Conservation (phyloP, 208 protist species). For the Wallacemonas rigidus region DNA sequence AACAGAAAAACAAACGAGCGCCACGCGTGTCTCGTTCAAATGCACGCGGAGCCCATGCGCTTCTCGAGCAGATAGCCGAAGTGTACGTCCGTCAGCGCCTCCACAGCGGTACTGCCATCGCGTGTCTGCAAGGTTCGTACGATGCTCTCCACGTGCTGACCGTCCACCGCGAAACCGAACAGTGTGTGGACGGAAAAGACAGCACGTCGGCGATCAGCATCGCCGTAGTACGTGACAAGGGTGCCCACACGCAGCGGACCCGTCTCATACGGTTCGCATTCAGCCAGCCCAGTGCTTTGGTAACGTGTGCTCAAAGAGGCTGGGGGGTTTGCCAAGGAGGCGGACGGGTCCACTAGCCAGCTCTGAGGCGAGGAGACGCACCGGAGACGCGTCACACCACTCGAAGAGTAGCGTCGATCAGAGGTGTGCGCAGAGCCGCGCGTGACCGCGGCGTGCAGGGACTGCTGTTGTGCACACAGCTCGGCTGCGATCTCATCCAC, state of each 20-base stretch:
- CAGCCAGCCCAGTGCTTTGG: slow-evolving; percentile 15
- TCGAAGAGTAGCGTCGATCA: background rate
- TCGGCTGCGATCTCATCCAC: slow-evolving; percentile 50
- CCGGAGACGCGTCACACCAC: slow-evolving; percentile 14
- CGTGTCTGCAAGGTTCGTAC: slow-evolving; percentile 42
- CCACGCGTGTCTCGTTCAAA: background rate
- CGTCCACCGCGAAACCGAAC: slow-evolving; percentile 39
- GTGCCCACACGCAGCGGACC: slow-evolving; percentile 30
- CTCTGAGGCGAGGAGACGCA: slow-evolving; percentile 23
- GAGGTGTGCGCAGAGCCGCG: slow-evolving; percentile 22
- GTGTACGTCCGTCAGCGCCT: slow-evolving; percentile 33
- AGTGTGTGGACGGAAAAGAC: slow-evolving; percentile 43
- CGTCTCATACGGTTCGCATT: slow-evolving; percentile 21
- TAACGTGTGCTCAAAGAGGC: slow-evolving; percentile 17
- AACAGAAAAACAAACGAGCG: slow-evolving; percentile 3
- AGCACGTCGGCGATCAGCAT: slow-evolving; percentile 23
- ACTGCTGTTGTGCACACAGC: slow-evolving; percentile 53
- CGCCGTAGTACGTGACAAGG: slow-evolving; percentile 47
- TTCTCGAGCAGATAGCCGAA: slow-evolving; percentile 30
- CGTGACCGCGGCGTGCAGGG: slow-evolving; percentile 30
- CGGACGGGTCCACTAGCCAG: background rate
- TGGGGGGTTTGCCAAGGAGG: background rate
- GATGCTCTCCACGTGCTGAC: slow-evolving; percentile 29
- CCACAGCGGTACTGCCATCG: slow-evolving; percentile 24
- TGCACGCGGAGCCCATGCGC: background rate